Conservation (phyloP, 2,329 filamentous ascomycete genomes). For the Aureobasidium namibiae region DNA sequence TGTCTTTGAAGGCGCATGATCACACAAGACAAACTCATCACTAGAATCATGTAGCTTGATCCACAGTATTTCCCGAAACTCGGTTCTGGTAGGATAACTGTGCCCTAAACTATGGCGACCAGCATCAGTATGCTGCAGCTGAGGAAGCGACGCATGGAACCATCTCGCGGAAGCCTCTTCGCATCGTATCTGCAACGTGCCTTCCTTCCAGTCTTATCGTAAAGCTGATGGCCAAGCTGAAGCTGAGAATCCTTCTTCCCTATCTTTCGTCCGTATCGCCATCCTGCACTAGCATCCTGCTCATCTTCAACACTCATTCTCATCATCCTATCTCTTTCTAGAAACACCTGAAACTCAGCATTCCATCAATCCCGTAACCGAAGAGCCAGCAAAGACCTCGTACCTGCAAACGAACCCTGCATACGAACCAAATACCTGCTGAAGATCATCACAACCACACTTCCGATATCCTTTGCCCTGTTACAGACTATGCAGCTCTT, state of each 20-base stretch:
- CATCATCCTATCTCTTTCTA: background rate
- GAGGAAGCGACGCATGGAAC: background rate
- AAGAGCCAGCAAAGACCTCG: constrained; percentile 4
- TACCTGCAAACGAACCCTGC: background rate
- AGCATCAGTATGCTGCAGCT: background rate
- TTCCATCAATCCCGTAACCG: background rate
- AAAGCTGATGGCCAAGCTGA: background rate
- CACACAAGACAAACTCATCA: background rate
- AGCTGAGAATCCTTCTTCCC: background rate
- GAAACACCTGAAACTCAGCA: background rate
- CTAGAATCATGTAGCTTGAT: background rate
- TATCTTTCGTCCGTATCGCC: background rate
- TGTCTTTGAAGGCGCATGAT: background rate
- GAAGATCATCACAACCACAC: background rate
- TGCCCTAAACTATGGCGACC: background rate
- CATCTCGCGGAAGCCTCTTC: background rate
- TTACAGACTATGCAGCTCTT: background rate
- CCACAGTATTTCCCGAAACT: background rate
- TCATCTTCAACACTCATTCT: background rate
- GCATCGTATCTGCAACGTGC: too few species aligned
- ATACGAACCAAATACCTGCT: background rate
- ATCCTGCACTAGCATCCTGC: background rate
- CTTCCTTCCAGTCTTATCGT: background rate
- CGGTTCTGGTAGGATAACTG: too few species aligned
- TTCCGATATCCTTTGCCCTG: constrained; percentile 1